Conservation (phyloP, 371 early-diverging fungal genomes). For the Actinomortierella wolfii region DNA sequence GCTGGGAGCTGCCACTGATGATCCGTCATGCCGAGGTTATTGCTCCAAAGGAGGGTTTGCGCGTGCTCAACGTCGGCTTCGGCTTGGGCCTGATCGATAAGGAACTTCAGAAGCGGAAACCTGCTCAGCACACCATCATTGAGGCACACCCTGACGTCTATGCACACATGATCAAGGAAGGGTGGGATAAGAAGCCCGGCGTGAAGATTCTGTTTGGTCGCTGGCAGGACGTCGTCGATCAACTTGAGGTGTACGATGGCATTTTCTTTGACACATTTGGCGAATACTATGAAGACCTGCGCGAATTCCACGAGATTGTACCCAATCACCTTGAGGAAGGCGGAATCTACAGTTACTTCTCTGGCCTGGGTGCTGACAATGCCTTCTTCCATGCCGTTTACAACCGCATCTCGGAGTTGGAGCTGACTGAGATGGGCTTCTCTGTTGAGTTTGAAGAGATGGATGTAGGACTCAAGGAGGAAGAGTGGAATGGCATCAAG, state of each 20-base stretch:
- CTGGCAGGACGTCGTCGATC: constrained; percentile 90
- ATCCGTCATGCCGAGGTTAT: constrained; percentile 83
- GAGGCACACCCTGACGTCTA: constrained; percentile 98
- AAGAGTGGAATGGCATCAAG: constrained; percentile 92
- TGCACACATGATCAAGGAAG: constrained; percentile 79
- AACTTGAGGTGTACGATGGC: constrained; percentile 79
- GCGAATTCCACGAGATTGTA: constrained; percentile 83
- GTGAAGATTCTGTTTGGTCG: constrained; percentile 89
- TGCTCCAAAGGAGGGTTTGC: constrained; percentile 67
- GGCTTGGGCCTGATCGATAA: constrained; percentile 93
- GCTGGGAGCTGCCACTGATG: constrained; percentile 97
- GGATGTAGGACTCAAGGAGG: constrained; percentile 72
- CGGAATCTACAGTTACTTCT: constrained; percentile 93
- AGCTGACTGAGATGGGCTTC: constrained; percentile 81
- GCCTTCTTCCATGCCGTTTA: constrained; percentile 95
- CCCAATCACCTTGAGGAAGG: constrained; percentile 76
- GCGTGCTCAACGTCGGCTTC: constrained; percentile 84
- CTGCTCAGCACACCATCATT: constrained; percentile 86
- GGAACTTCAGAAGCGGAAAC: constrained; percentile 73
- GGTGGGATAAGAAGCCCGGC: constrained; percentile 85
- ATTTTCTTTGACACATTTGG: constrained; percentile 96
- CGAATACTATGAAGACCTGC: constrained; percentile 91
- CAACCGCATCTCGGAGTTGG: constrained; percentile 82
- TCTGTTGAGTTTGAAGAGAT: constrained; percentile 73
- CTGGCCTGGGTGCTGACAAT: constrained; percentile 92